Base-by-base conservation (phyloP, 139 green algal species). In the Tetradesmus lagerheimii region DNA sequence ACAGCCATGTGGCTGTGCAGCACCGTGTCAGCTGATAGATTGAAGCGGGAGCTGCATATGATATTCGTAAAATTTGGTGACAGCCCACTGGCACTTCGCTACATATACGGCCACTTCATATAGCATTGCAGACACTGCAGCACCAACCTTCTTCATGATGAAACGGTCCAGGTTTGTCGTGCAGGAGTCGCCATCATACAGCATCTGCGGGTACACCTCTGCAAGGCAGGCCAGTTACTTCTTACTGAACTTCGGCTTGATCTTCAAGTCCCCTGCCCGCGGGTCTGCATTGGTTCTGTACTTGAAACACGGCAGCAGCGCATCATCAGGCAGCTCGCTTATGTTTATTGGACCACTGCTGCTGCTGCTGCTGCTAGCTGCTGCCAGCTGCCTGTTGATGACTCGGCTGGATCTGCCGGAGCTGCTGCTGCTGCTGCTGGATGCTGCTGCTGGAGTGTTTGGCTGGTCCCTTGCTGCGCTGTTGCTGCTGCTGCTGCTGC, bases 351-450 rank as follows among this genome's bases (percentile, higher is more conserved):
- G 16, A 2, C 45, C 45, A 57, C 45, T 57, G 45, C 45, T 57
- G 45, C 50, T 64, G 50, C 50, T 64, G 50, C 50, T 64, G 50
- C 50, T 14, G 14, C 12, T 25, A 27, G 50, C 14, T 64, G 50
- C 50, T 64, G 50, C 50, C 11, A 64, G 31, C 75, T 37, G 75
- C 31, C 75, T 81, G 75, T 45, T 38, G 12, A 45, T 81, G 75
- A 43, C 75, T 43, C 5, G 75, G 23, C 37, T 41, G 31, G 31
- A 31, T 18, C 12, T 45, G 18, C 37, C 20, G 75, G 25, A 50
- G 34, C 75, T 47, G 25, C 35, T 50, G 31, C 75, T 81, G 31
- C 75, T 81, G 75, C 75, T 81, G 75, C 75, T 81, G n/a, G 34
- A 29, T 81, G 38, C 34, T 81, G 75, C 75, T 81, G 31, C 34